Evolutionary conservation across 805 yeast species (phyloP).

Genomic region (Candida chilensis): DNA sequence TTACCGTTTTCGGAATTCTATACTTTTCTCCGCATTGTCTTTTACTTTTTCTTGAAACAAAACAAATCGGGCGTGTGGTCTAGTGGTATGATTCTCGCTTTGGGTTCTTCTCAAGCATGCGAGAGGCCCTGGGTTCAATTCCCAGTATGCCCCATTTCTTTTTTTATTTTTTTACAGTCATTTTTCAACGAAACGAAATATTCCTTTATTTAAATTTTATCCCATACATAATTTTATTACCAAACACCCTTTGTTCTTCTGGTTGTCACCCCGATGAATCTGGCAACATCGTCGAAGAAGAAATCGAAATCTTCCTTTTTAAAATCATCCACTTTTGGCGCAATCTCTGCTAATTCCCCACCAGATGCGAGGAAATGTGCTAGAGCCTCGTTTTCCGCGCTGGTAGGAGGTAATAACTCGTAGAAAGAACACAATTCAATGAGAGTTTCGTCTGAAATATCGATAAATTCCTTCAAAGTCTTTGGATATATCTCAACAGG

Average conservation of each 20-base stretch:
- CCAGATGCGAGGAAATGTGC: conserved; percentile 39
- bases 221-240: conserved; percentile 28
- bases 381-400: conserved; percentile 41
- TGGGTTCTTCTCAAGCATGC: conserved; percentile 16
- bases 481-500: conserved; percentile 44
- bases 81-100: conserved; percentile 16
- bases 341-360: no score
- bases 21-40: no score
- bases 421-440: conserved; percentile 60
- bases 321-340: conserved; percentile 35
- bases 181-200: no score
- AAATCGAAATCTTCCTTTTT: conserved; percentile 40
- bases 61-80: conserved; percentile 17
- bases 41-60: no score
- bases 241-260: conserved; percentile 46
- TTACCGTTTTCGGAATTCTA: no score
- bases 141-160: no score
- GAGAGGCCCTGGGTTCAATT: conserved; percentile 30
- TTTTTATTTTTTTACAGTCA: no score
- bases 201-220: no score
- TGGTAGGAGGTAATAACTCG: conserved; percentile 63
- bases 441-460: conserved; percentile 33
- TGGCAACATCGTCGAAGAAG: conserved; percentile 54
- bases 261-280: conserved; percentile 53
- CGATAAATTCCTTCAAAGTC: conserved; percentile 43